Evolutionary conservation across 2,329 filamentous ascomycete genomes (phyloP).

Genomic region (Talaromyces sp.): DNA sequence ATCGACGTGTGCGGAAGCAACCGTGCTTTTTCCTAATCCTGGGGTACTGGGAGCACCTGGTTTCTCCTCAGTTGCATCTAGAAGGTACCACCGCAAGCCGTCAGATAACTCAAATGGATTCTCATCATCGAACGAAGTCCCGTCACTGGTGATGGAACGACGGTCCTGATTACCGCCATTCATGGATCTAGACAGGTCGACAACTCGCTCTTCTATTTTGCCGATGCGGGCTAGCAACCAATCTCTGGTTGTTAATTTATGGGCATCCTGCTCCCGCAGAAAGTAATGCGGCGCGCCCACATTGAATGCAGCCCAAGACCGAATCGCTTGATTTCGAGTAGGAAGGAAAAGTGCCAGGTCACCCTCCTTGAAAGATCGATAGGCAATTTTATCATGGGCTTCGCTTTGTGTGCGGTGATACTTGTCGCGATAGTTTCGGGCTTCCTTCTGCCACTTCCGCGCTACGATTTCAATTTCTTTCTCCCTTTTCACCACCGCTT

Average conservation of each 20-base stretch:
- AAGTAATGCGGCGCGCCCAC: constrained; percentile 97
- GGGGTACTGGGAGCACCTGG: constrained; percentile 87
- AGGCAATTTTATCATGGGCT: constrained; percentile 92
- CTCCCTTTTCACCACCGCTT: constrained; percentile 81
- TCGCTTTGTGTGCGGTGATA: constrained; percentile 77
- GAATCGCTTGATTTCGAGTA: constrained; percentile 87
- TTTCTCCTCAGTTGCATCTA: constrained; percentile 92
- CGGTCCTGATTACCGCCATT: constrained; percentile 54
- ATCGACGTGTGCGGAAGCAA: constrained; percentile 81
- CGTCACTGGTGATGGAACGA: constrained; percentile 51
- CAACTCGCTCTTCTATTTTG: constrained; percentile 86
- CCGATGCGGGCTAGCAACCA: constrained; percentile 96
- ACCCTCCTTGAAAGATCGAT: constrained; percentile 91
- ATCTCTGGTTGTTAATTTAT: constrained; percentile 78
- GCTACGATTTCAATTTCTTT: constrained; percentile 92
- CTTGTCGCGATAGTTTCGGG: constrained; percentile 80
- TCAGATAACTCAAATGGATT: constrained; percentile 97
- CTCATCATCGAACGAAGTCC: constrained; percentile 70
- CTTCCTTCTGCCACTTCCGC: constrained; percentile 88
- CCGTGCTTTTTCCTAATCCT: constrained; percentile 85
- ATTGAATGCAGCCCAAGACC: constrained; percentile 98
- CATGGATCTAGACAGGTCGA: constrained; percentile 81
- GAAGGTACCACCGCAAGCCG: constrained; percentile 90
- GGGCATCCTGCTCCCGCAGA: constrained; percentile 83
- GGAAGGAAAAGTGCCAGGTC: constrained; percentile 92